Evolutionary conservation across 1,284 basidiomycete genomes (phyloP), one percentile per base, ranked within the genome.

Genomic region (Cystodermella granulosa): DNA sequence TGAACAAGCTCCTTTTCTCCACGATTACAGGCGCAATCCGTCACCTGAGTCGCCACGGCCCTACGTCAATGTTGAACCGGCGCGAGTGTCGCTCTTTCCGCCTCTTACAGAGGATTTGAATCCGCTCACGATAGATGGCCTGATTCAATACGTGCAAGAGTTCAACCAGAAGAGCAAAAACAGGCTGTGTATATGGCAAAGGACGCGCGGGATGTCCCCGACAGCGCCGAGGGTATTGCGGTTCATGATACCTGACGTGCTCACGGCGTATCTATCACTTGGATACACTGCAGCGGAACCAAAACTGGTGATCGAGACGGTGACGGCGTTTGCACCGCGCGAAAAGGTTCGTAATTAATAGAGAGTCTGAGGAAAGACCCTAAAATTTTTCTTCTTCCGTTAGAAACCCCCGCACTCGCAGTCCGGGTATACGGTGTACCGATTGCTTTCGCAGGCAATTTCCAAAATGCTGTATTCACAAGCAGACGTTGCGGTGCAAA

Each of bases 401-500:
- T 56, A 84, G 83, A 83, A 80, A 66, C 64, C 74, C 13, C 79
- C 81, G 2, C 80, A 86, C 59, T 78, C 77, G 11, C 80, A 84
- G 54, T 85, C 83, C 7, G 76, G 80, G 23, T 87, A 73, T 60
- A 57, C 68, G 7, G 80, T 81, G 3, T 87, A 76, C 59, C 80
- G 76, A 55, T 75, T 69, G 48, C 61, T 87, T 21, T 79, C 83
- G 11, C 83, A 86, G 51, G 75, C 86, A 57, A 63, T 87, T 14
- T 68, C 76, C 4, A 72, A 69, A 51, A 76, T 81, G 67, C 58
- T 86, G 13, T 70, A 80, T 50, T 68, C 73, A 6, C 69, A 79
- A 47, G 75, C 79, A 0, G 63, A 60, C 5, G 75, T 77, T 80
- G 49, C 41, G 71, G 43, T 42, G 40, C 16, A 37, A 22, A 20